Evolutionary conservation across 345 rosid genomes (phyloP).

Genomic region (Melaleuca alternifolia): DNA sequence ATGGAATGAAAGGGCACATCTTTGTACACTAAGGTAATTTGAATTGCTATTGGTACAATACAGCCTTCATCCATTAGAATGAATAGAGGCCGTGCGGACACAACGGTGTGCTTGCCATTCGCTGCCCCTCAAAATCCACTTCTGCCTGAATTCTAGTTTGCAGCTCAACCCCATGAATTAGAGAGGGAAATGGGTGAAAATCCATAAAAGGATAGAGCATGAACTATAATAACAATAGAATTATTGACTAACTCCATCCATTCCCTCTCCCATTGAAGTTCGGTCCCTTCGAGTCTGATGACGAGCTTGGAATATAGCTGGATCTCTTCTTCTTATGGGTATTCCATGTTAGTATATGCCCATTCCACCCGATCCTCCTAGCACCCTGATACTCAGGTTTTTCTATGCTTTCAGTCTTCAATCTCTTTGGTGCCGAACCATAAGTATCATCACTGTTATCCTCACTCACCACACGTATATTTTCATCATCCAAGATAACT

Average conservation of each 20-base stretch:
- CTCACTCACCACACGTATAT: slow-evolving; percentile 36
- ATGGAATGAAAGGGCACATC: background rate
- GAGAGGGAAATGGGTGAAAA: background rate
- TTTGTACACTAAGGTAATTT: background rate
- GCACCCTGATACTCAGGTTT: slow-evolving; percentile 24
- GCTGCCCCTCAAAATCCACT: background rate
- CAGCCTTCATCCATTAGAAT: background rate
- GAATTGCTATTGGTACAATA: background rate
- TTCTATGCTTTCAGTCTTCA: slow-evolving; percentile 17
- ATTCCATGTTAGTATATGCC: slow-evolving; percentile 57
- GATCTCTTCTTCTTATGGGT: slow-evolving; percentile 85
- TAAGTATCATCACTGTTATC: slow-evolving; percentile 63
- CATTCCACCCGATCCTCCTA: slow-evolving; percentile 24
- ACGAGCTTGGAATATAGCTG: slow-evolving; percentile 49
- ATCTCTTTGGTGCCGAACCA: slow-evolving; percentile 25
- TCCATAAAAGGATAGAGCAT: background rate
- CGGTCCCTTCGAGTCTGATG: slow-evolving; percentile 70
- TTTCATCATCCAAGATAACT: slow-evolving; percentile 12
- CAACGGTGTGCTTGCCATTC: background rate
- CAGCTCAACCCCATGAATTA: background rate
- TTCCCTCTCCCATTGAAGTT: slow-evolving; percentile 57
- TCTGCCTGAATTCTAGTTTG: background rate
- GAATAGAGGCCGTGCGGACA: background rate
- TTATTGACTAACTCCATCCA: slow-evolving; percentile 9
- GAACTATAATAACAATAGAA: background rate